Evolutionary conservation across 2,329 filamentous ascomycete species (phyloP).

Genomic region (Beauveria sp.): DNA sequence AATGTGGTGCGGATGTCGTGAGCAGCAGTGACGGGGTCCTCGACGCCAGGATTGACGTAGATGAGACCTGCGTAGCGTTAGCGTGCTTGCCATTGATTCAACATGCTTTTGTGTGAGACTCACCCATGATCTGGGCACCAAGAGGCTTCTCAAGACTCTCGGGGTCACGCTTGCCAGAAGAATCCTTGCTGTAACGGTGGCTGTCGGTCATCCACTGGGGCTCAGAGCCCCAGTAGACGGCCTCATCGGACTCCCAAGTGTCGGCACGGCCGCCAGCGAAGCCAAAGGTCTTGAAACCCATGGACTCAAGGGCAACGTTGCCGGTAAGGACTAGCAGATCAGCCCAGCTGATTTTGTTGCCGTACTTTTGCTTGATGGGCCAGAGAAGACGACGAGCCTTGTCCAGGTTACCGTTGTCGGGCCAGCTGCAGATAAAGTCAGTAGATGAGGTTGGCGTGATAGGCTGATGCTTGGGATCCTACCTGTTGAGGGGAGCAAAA

Average conservation of each 20-base stretch:
- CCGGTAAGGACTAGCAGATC: conserved; percentile 65
- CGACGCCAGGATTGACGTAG: conserved; percentile 70
- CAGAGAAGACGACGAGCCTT: conserved; percentile 73
- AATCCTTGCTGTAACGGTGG: conserved; percentile 50
- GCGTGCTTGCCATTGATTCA: conserved; percentile 22
- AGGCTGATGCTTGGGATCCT: not conserved
- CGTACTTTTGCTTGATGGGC: conserved; percentile 81
- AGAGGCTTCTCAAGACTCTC: conserved; percentile 53
- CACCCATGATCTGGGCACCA: conserved; percentile 34
- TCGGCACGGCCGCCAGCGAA: conserved; percentile 67
- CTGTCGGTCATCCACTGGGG: conserved; percentile 69
- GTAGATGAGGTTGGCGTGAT: conserved; percentile 18
- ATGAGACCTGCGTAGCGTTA: conserved; percentile 59
- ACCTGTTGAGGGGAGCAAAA: conserved; percentile 65
- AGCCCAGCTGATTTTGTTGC: conserved; percentile 75
- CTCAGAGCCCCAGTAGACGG: conserved; percentile 71
- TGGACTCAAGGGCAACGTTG: conserved; percentile 70
- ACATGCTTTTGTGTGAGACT: not conserved
- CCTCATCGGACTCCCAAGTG: conserved; percentile 68
- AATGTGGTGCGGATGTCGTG: conserved; percentile 69
- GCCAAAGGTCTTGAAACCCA: conserved; percentile 67
- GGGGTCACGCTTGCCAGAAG: conserved; percentile 30
- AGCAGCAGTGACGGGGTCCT: conserved; percentile 61
- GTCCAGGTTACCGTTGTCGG: conserved; percentile 70
- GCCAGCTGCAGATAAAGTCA: conserved; percentile 45